Evolutionary conservation across 257 asterid species (phyloP).

Genomic region (Primulina huaijiensis): DNA sequence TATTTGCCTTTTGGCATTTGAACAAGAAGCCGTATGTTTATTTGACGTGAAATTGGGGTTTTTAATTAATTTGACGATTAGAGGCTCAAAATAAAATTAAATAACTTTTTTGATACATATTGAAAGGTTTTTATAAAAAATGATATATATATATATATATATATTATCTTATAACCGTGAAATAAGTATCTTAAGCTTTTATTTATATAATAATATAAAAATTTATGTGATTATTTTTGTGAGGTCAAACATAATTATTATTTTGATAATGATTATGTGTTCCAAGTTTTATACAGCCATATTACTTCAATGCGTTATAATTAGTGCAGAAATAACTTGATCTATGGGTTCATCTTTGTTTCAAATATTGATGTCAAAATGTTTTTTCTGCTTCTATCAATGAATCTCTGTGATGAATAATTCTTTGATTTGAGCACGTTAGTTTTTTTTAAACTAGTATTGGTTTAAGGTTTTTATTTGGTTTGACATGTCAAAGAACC

Average conservation of each 20-base stretch:
- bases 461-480: neutral
- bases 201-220: too few relatives aligned
- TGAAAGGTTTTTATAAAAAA: too few relatives aligned
- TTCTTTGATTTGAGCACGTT: neutral
- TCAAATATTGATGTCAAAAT: neutral
- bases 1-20: too few relatives aligned
- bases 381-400: neutral
- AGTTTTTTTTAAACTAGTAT: neutral
- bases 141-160: too few relatives aligned
- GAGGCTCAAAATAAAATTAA: too few relatives aligned
- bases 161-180: too few relatives aligned
- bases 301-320: neutral
- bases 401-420: neutral
- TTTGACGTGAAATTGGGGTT: neutral
- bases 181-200: too few relatives aligned
- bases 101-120: too few relatives aligned
- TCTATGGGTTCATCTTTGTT: neutral
- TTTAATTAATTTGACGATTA: too few relatives aligned
- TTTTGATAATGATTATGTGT: neutral
- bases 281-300: neutral
- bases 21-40: too few relatives aligned
- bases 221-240: too few relatives aligned
- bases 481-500: constrained; percentile 11
- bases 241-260: neutral
- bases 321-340: neutral